phyloP scores from a whole-genome alignment of 106 monocot genomes.

The Dioscorea alata region DNA sequence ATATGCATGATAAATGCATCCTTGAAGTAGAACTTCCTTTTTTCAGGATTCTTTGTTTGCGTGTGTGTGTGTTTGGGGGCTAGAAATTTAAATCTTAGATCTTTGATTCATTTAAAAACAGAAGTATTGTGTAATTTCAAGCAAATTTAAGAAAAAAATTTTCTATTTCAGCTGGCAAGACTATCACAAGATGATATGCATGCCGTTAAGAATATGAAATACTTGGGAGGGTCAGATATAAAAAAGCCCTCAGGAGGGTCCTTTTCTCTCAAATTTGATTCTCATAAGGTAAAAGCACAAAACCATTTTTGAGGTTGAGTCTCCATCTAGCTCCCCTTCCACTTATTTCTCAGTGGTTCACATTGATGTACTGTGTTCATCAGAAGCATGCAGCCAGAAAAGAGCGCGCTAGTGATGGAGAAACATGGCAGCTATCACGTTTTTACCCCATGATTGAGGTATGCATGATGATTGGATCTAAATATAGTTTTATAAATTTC shows the following conservation, averaged over 20 bases:
- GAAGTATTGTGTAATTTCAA: background rate
- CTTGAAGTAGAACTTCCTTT: too few species aligned
- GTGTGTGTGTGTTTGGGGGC: too few species aligned
- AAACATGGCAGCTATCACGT: constrained; percentile 70
- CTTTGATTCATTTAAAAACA: too few species aligned
- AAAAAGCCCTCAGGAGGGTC: constrained; percentile 64
- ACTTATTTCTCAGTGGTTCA: background rate
- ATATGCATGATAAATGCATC: too few species aligned
- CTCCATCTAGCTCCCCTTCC: background rate
- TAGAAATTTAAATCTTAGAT: too few species aligned
- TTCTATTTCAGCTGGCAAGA: constrained; percentile 64
- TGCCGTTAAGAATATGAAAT: constrained; percentile 94
- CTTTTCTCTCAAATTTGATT: constrained; percentile 93
- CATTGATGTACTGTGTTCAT: constrained; percentile 20
- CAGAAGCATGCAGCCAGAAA: constrained; percentile 80
- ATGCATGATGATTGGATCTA: background rate
- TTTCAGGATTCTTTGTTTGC: too few species aligned
- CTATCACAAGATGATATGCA: constrained; percentile 86
- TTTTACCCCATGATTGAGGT: constrained; percentile 99
- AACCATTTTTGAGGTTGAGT: too few species aligned
- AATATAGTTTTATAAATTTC: too few species aligned
- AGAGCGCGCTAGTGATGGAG: constrained; percentile 62
- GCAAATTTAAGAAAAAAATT: background rate
- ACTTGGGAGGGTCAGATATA: constrained; percentile 47
- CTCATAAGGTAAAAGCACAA: constrained; percentile 39